Percentiles rank a stretch among this genome's conserved stretches.
These are phyloP conservation scores for Microbotryum lychnidis-dioicae DNA, from an alignment of 1,284 basidiomycete genomes.

Conservation along the genomic window DNA sequence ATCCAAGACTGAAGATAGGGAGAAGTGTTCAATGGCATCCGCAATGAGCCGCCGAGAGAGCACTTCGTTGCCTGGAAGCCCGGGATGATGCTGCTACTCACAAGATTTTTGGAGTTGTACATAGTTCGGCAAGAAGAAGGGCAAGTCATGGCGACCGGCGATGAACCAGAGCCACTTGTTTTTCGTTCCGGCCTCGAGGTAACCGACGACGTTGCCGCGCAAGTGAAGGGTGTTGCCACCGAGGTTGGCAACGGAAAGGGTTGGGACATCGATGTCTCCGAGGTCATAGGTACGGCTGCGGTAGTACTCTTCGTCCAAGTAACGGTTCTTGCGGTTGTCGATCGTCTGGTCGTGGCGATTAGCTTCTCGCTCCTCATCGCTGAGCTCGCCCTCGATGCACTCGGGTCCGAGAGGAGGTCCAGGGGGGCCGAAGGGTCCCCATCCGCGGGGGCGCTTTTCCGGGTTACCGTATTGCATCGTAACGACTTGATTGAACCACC, in stretches of 20 bases:
- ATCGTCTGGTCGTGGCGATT: slow-evolving; percentile 36
- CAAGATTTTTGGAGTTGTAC: slow-evolving; percentile 37
- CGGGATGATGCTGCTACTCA: background rate
- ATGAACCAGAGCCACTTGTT: slow-evolving; percentile 41
- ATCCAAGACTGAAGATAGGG: slow-evolving; percentile 31
- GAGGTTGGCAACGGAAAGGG: slow-evolving; percentile 39
- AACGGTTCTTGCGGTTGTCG: slow-evolving; percentile 32
- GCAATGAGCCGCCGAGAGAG: background rate
- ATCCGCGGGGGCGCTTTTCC: slow-evolving; percentile 25
- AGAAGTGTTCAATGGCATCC: background rate
- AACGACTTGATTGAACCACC: slow-evolving; percentile 38
- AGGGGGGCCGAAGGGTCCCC: slow-evolving; percentile 13
- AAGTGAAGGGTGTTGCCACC: slow-evolving; percentile 39
- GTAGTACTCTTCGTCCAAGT: slow-evolving; percentile 37
- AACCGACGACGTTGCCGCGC: slow-evolving; percentile 39
- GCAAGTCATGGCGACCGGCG: slow-evolving; percentile 39
- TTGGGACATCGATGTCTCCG: slow-evolving; percentile 36
- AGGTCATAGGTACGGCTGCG: slow-evolving; percentile 35
- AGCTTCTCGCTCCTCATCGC: slow-evolving; percentile 33
- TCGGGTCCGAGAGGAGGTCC: slow-evolving; percentile 21
- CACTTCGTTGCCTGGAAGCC: background rate
- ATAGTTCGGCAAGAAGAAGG: slow-evolving; percentile 38
- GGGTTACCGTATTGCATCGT: slow-evolving; percentile 38
- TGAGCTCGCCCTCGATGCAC: slow-evolving; percentile 35
- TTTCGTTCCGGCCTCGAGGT: slow-evolving; percentile 35